Conservation (phyloP, 2,329 filamentous ascomycete species). For the Fonsecaea erecta region DNA sequence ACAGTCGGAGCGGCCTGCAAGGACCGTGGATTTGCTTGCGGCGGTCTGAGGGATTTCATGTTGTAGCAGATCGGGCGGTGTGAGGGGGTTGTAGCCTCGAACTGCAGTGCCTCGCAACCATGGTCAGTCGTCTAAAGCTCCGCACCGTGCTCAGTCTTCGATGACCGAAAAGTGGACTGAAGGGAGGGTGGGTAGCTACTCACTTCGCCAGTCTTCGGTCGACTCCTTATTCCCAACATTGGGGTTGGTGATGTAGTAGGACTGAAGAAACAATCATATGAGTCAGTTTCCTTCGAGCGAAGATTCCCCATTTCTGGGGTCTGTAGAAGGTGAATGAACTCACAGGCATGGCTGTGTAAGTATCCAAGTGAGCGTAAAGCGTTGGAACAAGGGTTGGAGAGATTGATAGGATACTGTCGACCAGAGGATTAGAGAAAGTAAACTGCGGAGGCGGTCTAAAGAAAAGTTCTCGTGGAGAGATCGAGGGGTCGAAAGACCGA, state of each 20-base stretch:
- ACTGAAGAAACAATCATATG: conserved; percentile 18
- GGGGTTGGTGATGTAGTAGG: conserved; percentile 80
- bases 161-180: not conserved
- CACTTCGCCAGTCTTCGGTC: conserved; percentile 84
- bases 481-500: not conserved
- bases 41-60: conserved; percentile 72
- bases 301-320: not conserved
- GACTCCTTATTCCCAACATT: conserved; percentile 74
- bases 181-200: conserved; percentile 40
- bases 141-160: not conserved
- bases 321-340: conserved; percentile 4
- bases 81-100: conserved; percentile 90
- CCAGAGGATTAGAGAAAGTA: not conserved
- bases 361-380: not conserved
- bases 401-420: not conserved
- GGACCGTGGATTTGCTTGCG: conserved; percentile 48
- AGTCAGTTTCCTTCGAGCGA: conserved; percentile 20
- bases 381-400: not conserved
- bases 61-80: conserved; percentile 83
- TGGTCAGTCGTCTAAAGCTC: not conserved
- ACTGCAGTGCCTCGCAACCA: conserved; percentile 59
- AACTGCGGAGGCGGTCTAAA: conserved; percentile 14
- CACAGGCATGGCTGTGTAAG: conserved; percentile 22
- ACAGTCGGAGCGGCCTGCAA: conserved; percentile 58
- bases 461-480: conserved; percentile 7